Evolutionary conservation across 1,284 basidiomycete genomes (phyloP).

Genomic region (Ganoderma meredithae): DNA sequence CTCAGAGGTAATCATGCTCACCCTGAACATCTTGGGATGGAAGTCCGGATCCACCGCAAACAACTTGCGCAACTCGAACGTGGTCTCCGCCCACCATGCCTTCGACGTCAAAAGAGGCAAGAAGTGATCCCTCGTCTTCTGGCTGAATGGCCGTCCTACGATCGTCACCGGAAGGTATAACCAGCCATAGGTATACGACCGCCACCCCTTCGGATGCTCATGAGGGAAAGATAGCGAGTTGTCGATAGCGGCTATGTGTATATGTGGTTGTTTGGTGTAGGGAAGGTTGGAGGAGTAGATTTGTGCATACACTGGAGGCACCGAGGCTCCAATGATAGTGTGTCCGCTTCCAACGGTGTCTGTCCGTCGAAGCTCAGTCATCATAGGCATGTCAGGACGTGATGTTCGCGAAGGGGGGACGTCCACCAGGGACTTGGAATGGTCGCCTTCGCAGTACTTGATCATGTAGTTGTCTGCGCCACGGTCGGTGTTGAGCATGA

Average conservation of each 20-base stretch:
- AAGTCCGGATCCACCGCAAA: conserved; percentile 87
- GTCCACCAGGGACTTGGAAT: conserved; percentile 77
- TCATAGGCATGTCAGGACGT: conserved; percentile 69
- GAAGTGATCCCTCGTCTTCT: conserved; percentile 83
- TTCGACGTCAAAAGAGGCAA: conserved; percentile 84
- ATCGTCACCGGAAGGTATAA: conserved; percentile 87
- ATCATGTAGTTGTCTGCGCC: conserved; percentile 91
- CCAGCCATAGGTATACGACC: conserved; percentile 93
- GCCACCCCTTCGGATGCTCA: conserved; percentile 89
- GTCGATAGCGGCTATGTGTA: conserved; percentile 92
- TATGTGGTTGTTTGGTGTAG: conserved; percentile 51
- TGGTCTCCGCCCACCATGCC: conserved; percentile 91
- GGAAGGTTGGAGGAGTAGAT: conserved; percentile 34
- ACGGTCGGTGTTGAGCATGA: conserved; percentile 90
- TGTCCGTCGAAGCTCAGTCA: conserved; percentile 67
- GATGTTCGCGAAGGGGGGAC: conserved; percentile 76
- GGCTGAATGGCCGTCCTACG: conserved; percentile 86
- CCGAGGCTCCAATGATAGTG: conserved; percentile 39
- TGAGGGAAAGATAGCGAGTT: conserved; percentile 93
- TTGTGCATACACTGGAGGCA: conserved; percentile 35
- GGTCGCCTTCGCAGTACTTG: conserved; percentile 81
- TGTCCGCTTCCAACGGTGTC: conserved; percentile 39
- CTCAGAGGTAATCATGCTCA: conserved; percentile 41
- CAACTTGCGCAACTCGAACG: conserved; percentile 75
- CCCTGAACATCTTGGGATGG: conserved; percentile 85